Percentiles rank a stretch among this genome's conserved stretches.
phyloP scores from a whole-genome alignment of 345 rosid species.

The Brassica cretica region DNA sequence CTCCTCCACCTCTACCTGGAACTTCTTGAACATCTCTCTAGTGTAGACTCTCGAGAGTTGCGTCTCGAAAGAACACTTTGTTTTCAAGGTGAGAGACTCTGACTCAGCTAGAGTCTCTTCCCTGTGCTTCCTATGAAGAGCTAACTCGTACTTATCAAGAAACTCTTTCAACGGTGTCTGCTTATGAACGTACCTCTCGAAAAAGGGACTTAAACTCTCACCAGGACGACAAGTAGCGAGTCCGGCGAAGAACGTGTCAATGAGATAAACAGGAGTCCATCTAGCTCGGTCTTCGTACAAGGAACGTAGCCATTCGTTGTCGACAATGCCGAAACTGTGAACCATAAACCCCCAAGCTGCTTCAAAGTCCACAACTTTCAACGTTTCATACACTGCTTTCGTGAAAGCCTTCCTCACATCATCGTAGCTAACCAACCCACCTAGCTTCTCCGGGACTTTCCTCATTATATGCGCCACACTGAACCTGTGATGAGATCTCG shows the following conservation, averaged over 20 bases:
- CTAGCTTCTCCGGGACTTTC: slow-evolving; percentile 56
- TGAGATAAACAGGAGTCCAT: slow-evolving; percentile 86
- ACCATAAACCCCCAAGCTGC: slow-evolving; percentile 69
- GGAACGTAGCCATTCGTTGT: slow-evolving; percentile 66
- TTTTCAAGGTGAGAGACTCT: slow-evolving; percentile 59
- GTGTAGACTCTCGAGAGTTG: slow-evolving; percentile 78
- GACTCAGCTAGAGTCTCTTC: slow-evolving; percentile 67
- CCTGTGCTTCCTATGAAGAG: slow-evolving; percentile 68
- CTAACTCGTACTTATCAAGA: slow-evolving; percentile 77
- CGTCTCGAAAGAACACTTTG: slow-evolving; percentile 72
- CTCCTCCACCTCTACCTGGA: slow-evolving; percentile 82
- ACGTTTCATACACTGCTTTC: slow-evolving; percentile 51
- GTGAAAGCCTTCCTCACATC: slow-evolving; percentile 52
- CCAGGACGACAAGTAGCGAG: slow-evolving; percentile 53
- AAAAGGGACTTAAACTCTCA: slow-evolving; percentile 54
- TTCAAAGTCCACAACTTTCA: slow-evolving; percentile 71
- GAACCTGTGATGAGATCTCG: slow-evolving; percentile 55
- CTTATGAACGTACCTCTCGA: slow-evolving; percentile 65
- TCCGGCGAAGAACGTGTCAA: slow-evolving; percentile 75
- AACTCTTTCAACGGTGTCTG: slow-evolving; percentile 89
- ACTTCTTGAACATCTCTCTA: slow-evolving; percentile 63
- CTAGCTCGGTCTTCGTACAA: slow-evolving; percentile 67
- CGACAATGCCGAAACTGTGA: slow-evolving; percentile 55
- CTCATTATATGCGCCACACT: slow-evolving; percentile 52
- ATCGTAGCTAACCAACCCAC: slow-evolving; percentile 56